Conservation (phyloP, 2,329 filamentous ascomycete species). For the Pyrenochaeta sp. region DNA sequence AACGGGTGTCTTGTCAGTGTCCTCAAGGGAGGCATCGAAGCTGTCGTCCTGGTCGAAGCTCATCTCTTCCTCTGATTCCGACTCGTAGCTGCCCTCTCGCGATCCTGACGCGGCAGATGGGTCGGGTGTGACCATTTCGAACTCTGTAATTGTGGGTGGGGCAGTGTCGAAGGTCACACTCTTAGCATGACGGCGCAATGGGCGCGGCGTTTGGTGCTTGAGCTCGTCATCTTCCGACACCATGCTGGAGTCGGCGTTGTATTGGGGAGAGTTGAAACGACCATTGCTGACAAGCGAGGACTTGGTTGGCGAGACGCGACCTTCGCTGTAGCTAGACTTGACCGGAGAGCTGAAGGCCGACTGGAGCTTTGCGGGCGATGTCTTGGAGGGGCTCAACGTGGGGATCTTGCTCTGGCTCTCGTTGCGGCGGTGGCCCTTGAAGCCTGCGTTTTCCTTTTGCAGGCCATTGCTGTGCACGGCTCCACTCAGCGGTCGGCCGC, state of each 20-base stretch:
- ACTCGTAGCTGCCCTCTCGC: constrained; percentile 91
- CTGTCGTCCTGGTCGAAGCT: constrained; percentile 78
- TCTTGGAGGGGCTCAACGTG: constrained; percentile 63
- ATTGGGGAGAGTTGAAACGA: constrained; percentile 59
- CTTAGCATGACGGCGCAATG: constrained; percentile 85
- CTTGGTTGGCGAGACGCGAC: constrained; percentile 79
- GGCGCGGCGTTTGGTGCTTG: constrained; percentile 67
- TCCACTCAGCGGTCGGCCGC: constrained; percentile 61
- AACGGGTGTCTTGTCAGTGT: constrained; percentile 95
- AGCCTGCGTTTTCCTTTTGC: constrained; percentile 37
- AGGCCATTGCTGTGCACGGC: constrained; percentile 72
- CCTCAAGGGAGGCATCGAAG: constrained; percentile 93
- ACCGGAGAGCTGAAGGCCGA: constrained; percentile 35
- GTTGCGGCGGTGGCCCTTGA: constrained; percentile 48
- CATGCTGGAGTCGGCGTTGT: constrained; percentile 45
- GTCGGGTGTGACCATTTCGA: constrained; percentile 96
- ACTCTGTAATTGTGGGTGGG: constrained; percentile 94
- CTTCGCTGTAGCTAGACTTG: constrained; percentile 31
- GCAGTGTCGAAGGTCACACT: constrained; percentile 96
- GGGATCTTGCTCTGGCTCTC: constrained; percentile 70
- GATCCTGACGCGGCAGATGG: constrained; percentile 90
- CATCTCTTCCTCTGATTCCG: constrained; percentile 75
- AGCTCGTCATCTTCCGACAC: constrained; percentile 61
- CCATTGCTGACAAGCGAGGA: constrained; percentile 79
- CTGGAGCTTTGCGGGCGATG: constrained; percentile 62